Percentiles rank a stretch among this genome's conserved stretches.
Conservation (phyloP, 179 eudicot species). For the Patellifolia procumbens region DNA sequence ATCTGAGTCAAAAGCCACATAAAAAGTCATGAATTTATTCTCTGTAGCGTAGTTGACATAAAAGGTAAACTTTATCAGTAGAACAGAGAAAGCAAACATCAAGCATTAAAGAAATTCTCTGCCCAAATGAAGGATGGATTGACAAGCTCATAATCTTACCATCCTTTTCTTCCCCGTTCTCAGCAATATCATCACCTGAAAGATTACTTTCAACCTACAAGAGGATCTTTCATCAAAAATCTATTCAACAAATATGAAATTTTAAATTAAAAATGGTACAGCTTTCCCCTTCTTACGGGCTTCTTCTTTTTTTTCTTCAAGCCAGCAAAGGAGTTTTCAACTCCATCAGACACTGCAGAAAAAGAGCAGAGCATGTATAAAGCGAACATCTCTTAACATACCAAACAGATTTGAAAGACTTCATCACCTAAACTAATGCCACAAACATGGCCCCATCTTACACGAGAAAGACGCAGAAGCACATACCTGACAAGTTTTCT, state of each 20-base stretch:
- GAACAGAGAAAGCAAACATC: background rate
- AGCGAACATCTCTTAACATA: background rate
- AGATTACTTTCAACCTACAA: slow-evolving; percentile 60
- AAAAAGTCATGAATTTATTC: background rate
- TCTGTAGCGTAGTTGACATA: background rate
- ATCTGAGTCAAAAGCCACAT: slow-evolving; percentile 30
- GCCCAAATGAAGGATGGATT: background rate
- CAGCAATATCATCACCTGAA: slow-evolving; percentile 56
- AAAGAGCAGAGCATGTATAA: background rate
- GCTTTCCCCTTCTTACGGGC: slow-evolving; percentile 39
- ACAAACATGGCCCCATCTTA: too few species aligned
- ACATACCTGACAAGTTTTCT: slow-evolving; percentile 62
- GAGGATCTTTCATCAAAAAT: background rate
- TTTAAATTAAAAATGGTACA: background rate
- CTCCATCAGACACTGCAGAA: slow-evolving; percentile 61
- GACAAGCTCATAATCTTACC: slow-evolving; percentile 33
- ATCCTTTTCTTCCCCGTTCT: slow-evolving; percentile 53
- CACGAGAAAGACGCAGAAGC: background rate
- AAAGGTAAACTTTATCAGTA: background rate
- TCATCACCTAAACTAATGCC: background rate
- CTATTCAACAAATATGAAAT: background rate
- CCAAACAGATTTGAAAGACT: background rate
- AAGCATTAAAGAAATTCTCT: background rate
- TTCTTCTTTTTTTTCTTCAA: slow-evolving; percentile 84
- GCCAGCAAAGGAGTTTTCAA: slow-evolving; percentile 68